These are phyloP conservation scores for Spencermartinsiella ligniputridi DNA, from an alignment of 1,139 yeast species.

Conservation along the genomic window DNA sequence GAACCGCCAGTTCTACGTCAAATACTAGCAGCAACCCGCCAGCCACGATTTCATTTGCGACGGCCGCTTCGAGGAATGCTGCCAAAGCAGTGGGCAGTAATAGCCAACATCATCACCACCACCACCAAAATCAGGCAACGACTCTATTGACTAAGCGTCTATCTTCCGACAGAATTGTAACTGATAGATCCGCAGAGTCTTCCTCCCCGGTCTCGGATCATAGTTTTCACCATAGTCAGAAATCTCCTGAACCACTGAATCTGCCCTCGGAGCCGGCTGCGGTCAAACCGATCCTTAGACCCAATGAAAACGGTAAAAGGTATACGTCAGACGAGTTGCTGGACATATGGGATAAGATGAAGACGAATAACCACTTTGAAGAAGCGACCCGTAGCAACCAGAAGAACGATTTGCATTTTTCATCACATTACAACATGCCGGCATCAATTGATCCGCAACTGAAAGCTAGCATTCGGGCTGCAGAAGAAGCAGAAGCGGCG, in stretches of 20 bases:
- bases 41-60: constrained; percentile 12
- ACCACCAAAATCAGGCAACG: not conserved
- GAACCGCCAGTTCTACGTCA: constrained; percentile 12
- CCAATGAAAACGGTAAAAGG: constrained; percentile 24
- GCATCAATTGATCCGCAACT: constrained; percentile 31
- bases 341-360: constrained; percentile 48
- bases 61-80: constrained; percentile 11
- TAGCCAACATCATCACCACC: not conserved
- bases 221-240: not conserved
- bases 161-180: not conserved
- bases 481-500: not conserved
- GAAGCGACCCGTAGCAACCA: constrained; percentile 24
- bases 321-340: constrained; percentile 54
- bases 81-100: not conserved
- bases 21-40: not conserved
- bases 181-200: not conserved
- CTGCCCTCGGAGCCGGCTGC: not conserved
- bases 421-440: constrained; percentile 28
- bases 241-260: not conserved
- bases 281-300: not conserved
- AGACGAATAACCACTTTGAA: constrained; percentile 29
- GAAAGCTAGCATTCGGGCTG: constrained; percentile 27
- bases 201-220: not conserved
- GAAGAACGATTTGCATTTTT: constrained; percentile 24
- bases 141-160: not conserved